These are phyloP conservation scores for Suillus variegatus DNA, from an alignment of 768 basidiomycete species.

Conservation along the genomic window DNA sequence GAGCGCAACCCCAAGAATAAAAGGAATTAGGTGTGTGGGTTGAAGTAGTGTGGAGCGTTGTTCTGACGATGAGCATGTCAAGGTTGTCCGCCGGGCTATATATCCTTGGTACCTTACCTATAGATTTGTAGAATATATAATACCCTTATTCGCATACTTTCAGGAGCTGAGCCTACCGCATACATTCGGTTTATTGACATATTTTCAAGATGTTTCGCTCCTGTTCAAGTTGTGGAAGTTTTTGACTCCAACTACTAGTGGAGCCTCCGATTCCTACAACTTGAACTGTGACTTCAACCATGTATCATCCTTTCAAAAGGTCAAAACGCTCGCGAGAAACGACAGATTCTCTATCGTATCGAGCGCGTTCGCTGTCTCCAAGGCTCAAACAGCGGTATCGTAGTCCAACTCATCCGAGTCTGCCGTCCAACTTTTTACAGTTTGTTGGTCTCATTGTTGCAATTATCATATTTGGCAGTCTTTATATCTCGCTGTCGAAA, in stretches of 20 bases:
- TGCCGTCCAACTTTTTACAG: constrained; percentile 9
- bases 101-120: neutral
- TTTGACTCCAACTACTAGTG: neutral
- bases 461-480: constrained; percentile 21
- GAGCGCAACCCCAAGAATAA: constrained; percentile 39
- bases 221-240: neutral
- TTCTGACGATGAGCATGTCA: neutral
- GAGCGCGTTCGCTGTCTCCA: neutral
- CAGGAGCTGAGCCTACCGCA: neutral
- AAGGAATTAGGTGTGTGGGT: neutral
- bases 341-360: constrained; percentile 4
- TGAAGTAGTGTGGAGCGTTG: neutral
- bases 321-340: constrained; percentile 14
- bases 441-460: constrained; percentile 10
- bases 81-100: neutral
- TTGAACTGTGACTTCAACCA: neutral
- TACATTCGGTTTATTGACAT: neutral
- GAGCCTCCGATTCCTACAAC: neutral
- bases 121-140: neutral
- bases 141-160: neutral
- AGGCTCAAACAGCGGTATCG: neutral
- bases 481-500: constrained; percentile 25
- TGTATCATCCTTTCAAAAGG: constrained; percentile 13
- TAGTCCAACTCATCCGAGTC: neutral
- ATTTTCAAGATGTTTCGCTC: neutral